phyloP scores from a whole-genome alignment of 2,329 filamentous ascomycete species.

The Microsporum ferrugineum region DNA sequence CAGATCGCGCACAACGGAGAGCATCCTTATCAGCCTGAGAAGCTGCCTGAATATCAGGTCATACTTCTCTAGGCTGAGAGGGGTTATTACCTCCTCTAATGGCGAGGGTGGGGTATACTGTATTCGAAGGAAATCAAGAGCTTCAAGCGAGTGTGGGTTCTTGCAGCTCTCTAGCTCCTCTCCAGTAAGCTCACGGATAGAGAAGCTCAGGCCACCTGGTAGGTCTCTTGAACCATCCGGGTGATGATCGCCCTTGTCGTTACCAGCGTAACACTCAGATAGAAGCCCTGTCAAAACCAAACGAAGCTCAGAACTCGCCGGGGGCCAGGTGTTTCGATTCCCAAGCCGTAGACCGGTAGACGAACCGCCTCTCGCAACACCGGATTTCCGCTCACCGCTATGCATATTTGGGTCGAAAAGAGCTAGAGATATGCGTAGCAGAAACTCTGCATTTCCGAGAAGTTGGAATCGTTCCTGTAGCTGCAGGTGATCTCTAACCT shows the following conservation, averaged over 20 bases:
- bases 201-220: slow-evolving; percentile 66
- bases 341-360: slow-evolving; percentile 73
- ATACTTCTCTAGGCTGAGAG: slow-evolving; percentile 61
- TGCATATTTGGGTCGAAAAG: slow-evolving; percentile 76
- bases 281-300: slow-evolving; percentile 79
- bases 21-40: slow-evolving; percentile 64
- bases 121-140: slow-evolving; percentile 83
- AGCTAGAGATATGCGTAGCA: slow-evolving; percentile 64
- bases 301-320: slow-evolving; percentile 84
- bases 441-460: slow-evolving; percentile 73
- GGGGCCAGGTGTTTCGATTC: slow-evolving; percentile 77
- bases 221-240: slow-evolving; percentile 32
- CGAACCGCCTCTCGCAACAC: slow-evolving; percentile 56
- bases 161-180: slow-evolving; percentile 74
- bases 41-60: slow-evolving; percentile 74
- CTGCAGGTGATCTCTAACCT: slow-evolving; percentile 58
- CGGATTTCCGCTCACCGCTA: slow-evolving; percentile 61
- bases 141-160: slow-evolving; percentile 70
- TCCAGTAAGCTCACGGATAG: slow-evolving; percentile 65
- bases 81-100: slow-evolving; percentile 62
- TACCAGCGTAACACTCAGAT: slow-evolving; percentile 54
- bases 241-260: slow-evolving; percentile 11
- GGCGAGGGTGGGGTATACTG: slow-evolving; percentile 68
- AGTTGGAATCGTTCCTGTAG: slow-evolving; percentile 73
- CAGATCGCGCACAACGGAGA: slow-evolving; percentile 60